These are phyloP conservation scores for Hansfordia pulvinata DNA, from an alignment of 2,329 filamentous ascomycete genomes.

Conservation along the genomic window DNA sequence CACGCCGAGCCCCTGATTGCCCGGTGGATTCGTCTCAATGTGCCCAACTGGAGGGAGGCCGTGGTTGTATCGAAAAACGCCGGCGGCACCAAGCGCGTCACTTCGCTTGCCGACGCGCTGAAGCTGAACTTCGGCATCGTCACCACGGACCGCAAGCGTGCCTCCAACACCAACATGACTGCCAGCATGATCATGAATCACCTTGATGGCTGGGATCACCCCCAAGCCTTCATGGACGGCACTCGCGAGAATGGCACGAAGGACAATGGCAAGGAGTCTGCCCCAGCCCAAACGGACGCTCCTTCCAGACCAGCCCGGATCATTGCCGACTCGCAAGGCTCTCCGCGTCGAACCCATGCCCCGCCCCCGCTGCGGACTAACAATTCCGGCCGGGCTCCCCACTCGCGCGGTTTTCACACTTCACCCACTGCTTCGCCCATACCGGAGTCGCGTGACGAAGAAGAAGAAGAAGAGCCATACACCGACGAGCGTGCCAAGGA, in stretches of 20 bases:
- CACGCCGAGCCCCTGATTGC: constrained; percentile 92
- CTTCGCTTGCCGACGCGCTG: constrained; percentile 84
- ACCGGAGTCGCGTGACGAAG: constrained; percentile 20
- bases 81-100: constrained; percentile 92
- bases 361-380: constrained; percentile 15
- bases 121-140: constrained; percentile 98
- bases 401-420: constrained; percentile 14
- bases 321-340: constrained; percentile 27
- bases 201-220: constrained; percentile 36
- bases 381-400: constrained; percentile 13
- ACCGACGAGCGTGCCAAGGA: constrained; percentile 75
- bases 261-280: constrained; percentile 11
- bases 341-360: constrained; percentile 23
- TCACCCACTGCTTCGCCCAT: constrained; percentile 21
- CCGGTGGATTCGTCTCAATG: constrained; percentile 85
- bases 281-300: constrained; percentile 12
- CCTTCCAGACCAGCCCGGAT: constrained; percentile 10
- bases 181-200: constrained; percentile 67
- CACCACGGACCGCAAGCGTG: constrained; percentile 64
- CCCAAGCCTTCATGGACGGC: constrained; percentile 11
- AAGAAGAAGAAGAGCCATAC: constrained; percentile 34
- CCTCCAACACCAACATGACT: constrained; percentile 50
- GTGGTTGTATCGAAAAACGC: constrained; percentile 98
- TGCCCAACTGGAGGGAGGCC: constrained; percentile 75
- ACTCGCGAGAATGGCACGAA: constrained; percentile 10